Percentiles rank a stretch among this genome's conserved stretches.
Conservation (phyloP, 345 rosid genomes). For the Aquilaria yunnanensis region DNA sequence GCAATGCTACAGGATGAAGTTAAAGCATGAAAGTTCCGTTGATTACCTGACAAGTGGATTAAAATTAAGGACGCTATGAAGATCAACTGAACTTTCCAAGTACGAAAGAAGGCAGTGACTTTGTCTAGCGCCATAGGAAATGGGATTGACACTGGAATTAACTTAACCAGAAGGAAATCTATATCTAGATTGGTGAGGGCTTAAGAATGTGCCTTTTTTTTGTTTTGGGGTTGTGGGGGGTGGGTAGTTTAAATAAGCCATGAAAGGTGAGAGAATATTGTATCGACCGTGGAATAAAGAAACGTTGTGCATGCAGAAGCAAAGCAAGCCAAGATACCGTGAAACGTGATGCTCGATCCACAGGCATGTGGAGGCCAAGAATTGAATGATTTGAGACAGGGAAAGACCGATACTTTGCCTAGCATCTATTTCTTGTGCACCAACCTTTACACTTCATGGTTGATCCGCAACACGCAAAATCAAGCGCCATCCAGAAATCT, state of each 20-base stretch:
- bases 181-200: too few relatives aligned
- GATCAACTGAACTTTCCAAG: neutral
- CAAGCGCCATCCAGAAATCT: too few relatives aligned
- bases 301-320: neutral
- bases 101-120: neutral
- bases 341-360: neutral
- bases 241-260: neutral
- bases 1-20: too few relatives aligned
- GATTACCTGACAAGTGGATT: neutral
- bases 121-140: neutral
- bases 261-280: neutral
- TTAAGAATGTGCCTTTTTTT: too few relatives aligned
- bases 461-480: too few relatives aligned
- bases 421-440: too few relatives aligned
- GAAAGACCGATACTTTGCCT: too few relatives aligned
- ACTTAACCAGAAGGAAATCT: neutral
- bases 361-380: too few relatives aligned
- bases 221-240: neutral
- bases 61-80: neutral
- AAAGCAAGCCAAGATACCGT: neutral
- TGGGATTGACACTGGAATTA: neutral
- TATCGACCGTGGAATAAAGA: neutral
- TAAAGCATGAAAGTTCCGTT: too few relatives aligned
- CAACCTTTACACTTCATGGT: too few relatives aligned
- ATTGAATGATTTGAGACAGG: too few relatives aligned